Evolutionary conservation across 306 rosid species (phyloP).

Genomic region (Vigna hirtella): DNA sequence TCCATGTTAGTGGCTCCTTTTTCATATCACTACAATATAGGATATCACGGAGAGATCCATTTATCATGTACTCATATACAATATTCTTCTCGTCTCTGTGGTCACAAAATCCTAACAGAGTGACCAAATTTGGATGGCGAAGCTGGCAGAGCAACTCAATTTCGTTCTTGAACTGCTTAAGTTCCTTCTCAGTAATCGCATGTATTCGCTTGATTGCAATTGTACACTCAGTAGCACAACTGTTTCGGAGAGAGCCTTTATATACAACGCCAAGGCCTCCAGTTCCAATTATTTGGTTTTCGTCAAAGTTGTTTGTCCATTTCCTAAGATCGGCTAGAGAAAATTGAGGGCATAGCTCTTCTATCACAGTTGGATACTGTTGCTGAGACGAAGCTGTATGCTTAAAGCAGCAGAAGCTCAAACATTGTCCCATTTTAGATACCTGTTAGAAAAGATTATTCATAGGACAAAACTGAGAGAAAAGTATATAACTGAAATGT

Average conservation of each 20-base stretch:
- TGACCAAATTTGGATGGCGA: slow-evolving; percentile 27
- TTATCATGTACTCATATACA: slow-evolving; percentile 22
- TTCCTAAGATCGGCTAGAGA: slow-evolving; percentile 29
- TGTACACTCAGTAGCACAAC: neutral
- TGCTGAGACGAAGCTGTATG: neutral
- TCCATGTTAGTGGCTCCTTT: slow-evolving; percentile 33
- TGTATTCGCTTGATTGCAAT: neutral
- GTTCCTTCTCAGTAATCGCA: neutral
- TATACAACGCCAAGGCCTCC: neutral
- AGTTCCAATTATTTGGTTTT: neutral
- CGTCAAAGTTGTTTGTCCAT: slow-evolving; percentile 34
- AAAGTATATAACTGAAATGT: too few relatives aligned
- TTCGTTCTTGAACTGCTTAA: slow-evolving; percentile 19
- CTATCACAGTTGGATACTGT: slow-evolving; percentile 9
- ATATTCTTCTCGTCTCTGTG: slow-evolving; percentile 30
- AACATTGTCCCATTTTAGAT: slow-evolving; percentile 20
- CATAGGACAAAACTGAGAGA: too few relatives aligned
- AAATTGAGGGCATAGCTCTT: slow-evolving; percentile 41
- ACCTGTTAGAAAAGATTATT: too few relatives aligned
- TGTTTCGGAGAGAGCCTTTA: slow-evolving; percentile 30
- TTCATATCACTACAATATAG: neutral
- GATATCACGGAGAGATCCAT: slow-evolving; percentile 6
- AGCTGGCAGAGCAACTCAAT: slow-evolving; percentile 37
- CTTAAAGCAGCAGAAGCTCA: neutral
- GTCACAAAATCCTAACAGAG: slow-evolving; percentile 33